Base-by-base conservation (phyloP, 345 rosid genomes). In the Cardamine resedifolia region DNA sequence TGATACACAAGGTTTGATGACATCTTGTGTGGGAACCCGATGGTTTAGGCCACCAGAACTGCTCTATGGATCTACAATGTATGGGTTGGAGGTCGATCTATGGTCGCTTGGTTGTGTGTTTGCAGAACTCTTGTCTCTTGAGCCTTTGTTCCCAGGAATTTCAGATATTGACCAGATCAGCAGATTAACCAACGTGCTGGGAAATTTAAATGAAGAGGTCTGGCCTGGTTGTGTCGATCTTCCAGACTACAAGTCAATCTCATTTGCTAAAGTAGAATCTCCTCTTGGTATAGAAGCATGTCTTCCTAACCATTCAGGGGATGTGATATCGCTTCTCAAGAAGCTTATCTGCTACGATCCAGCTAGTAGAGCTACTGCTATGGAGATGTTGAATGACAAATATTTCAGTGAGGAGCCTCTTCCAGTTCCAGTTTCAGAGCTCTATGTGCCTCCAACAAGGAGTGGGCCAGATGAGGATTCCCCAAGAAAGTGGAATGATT, bases 1-100 rank as follows among this genome's bases (percentile, higher is more conserved):
- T 69, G 86, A 63, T 24, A 61, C 61, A 56, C 78, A 63, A 6
- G 94, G 88, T 59, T 76, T 83, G 16, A 84, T 96, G 80, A 96
- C 98, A 31, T 88, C 97, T 26, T 90, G 92, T 58, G 97, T 90
- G 26, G 99, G 99, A 24, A 95, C 99, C 19, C 89, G 98, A n/a
- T 90, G 99, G 99, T 95, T 91, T 84, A 86, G 90, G 73, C 86
- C 97, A 10, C 94, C 98, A 6, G 98, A 95, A 72, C 90, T 91
- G 19, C 97, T 95, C 33, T 88, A 88, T 58, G 99, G 99, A 57
- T 95, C 97, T 57, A 82, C 83, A 7, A 77, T 83, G 78, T 92
- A 96, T 45, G 92, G 97, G 33, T 72, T 90, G 16, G 97, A 88
- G 80, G 79, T 90, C 18, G 97, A 96, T 77, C 80, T 92, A 8